phyloP scores from a whole-genome alignment of 228 moss, liverwort and hornwort species.

The Sphagnum magellanicum region DNA sequence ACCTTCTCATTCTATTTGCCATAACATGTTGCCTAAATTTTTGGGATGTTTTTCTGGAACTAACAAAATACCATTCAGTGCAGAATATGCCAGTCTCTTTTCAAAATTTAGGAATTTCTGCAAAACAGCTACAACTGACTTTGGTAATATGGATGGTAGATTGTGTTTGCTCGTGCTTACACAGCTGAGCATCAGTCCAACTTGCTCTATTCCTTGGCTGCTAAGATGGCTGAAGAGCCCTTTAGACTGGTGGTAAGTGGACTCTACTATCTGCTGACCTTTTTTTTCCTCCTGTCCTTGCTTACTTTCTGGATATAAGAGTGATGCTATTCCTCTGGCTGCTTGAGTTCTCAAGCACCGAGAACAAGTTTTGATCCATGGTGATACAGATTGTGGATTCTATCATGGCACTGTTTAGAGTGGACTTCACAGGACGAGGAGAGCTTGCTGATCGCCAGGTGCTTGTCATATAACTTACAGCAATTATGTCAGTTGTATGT shows the following conservation, averaged over 20 bases:
- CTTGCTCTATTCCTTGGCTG: constrained; percentile 53
- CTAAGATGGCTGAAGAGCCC: constrained; percentile 86
- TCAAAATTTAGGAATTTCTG: too few species aligned
- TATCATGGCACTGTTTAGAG: constrained; percentile 87
- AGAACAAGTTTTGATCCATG: too few species aligned
- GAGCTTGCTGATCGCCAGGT: constrained; percentile 95
- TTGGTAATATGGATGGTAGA: constrained; percentile 22
- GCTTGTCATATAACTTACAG: not conserved
- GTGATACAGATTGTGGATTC: constrained; percentile 63
- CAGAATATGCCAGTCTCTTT: too few species aligned
- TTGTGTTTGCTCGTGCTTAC: constrained; percentile 82
- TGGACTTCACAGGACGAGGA: constrained; percentile 88
- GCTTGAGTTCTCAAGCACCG: too few species aligned
- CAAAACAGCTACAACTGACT: too few species aligned
- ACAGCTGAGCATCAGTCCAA: constrained; percentile 90
- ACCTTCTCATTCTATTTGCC: too few species aligned
- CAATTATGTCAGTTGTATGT: not conserved
- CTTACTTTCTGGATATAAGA: too few species aligned
- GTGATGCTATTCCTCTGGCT: too few species aligned
- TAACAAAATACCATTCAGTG: too few species aligned
- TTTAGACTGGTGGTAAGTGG: constrained; percentile 65
- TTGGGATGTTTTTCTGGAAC: too few species aligned
- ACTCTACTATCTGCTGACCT: not conserved
- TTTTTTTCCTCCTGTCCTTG: too few species aligned
- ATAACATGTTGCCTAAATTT: too few species aligned